Percentiles rank a stretch among this genome's conserved stretches.
Evolutionary conservation across 2,329 filamentous ascomycete genomes (phyloP).

Genomic region (Xylariaceae sp.): DNA sequence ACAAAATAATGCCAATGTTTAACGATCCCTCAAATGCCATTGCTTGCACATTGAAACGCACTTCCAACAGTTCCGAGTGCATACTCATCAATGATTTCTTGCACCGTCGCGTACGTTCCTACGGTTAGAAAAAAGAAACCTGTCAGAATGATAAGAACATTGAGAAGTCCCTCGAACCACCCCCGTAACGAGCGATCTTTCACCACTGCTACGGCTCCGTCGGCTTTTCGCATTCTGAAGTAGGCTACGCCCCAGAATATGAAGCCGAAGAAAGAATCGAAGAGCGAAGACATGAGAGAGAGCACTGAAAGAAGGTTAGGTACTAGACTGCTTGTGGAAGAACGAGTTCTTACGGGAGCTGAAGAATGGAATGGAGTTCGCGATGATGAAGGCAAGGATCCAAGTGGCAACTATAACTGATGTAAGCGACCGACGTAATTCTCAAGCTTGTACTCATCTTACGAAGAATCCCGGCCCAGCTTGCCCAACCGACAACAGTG

Average conservation of each 20-base stretch:
- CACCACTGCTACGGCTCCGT: conserved; percentile 51
- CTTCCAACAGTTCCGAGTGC: conserved; percentile 58
- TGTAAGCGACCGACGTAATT: conserved; percentile 4
- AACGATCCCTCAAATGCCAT: conserved; percentile 47
- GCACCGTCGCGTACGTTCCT: conserved; percentile 76
- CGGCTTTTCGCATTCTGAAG: conserved; percentile 67
- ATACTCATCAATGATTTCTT: conserved; percentile 73
- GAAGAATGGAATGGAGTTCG: conserved; percentile 92
- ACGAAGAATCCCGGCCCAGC: conserved; percentile 71
- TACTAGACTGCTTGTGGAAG: background rate
- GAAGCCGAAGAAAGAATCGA: conserved; percentile 91
- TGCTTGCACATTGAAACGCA: conserved; percentile 70
- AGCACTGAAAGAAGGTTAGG: conserved; percentile 37
- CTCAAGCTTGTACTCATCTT: conserved; percentile 34
- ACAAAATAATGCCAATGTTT: conserved; percentile 8
- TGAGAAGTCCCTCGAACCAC: conserved; percentile 56
- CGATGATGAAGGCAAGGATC: conserved; percentile 88
- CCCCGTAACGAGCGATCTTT: conserved; percentile 50
- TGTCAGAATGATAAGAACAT: conserved; percentile 66
- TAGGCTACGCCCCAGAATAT: conserved; percentile 90
- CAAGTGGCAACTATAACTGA: conserved; percentile 54
- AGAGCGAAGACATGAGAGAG: conserved; percentile 80
- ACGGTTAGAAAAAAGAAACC: conserved; percentile 78
- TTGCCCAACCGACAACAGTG: conserved; percentile 74
- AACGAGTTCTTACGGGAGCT: conserved; percentile 53